These are phyloP conservation scores for Neofusicoccum cordaticola DNA, from an alignment of 2,329 filamentous ascomycete species.

Conservation along the genomic window DNA sequence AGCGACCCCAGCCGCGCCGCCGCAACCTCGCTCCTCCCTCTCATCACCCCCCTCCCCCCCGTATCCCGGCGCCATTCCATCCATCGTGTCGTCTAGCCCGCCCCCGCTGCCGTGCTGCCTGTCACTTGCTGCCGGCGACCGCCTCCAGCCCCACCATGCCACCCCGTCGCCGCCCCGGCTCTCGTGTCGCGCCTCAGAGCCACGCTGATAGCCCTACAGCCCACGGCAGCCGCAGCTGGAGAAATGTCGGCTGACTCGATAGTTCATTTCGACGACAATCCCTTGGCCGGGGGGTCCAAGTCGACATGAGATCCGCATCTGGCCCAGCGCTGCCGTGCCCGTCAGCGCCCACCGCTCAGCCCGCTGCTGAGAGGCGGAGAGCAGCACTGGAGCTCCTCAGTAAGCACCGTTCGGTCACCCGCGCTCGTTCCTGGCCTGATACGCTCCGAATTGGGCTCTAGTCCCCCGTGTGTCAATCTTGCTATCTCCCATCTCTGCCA, in stretches of 20 bases:
- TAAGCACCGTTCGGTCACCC: background rate
- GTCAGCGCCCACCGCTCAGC: background rate
- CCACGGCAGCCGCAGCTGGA: background rate
- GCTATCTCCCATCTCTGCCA: background rate
- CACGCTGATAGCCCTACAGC: background rate
- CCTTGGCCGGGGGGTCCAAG: background rate
- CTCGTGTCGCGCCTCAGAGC: constrained; percentile 3
- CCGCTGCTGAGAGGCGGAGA: background rate
- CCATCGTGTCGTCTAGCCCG: background rate
- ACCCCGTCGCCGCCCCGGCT: background rate
- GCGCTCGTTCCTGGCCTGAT: constrained; percentile 7
- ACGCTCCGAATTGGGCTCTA: background rate
- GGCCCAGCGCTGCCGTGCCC: background rate
- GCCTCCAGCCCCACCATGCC: background rate
- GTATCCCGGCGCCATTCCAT: background rate
- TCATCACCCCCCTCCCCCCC: background rate
- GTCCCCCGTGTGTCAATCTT: background rate
- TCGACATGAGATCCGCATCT: background rate
- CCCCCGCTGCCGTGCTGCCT: background rate
- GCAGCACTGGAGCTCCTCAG: background rate
- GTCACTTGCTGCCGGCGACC: background rate
- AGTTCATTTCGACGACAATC: background rate
- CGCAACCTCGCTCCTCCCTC: background rate
- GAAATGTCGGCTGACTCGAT: constrained; percentile 12
- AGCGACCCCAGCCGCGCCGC: background rate